These are phyloP conservation scores for Eutypa lata DNA, from an alignment of 2,329 filamentous ascomycete genomes.

Conservation along the genomic window DNA sequence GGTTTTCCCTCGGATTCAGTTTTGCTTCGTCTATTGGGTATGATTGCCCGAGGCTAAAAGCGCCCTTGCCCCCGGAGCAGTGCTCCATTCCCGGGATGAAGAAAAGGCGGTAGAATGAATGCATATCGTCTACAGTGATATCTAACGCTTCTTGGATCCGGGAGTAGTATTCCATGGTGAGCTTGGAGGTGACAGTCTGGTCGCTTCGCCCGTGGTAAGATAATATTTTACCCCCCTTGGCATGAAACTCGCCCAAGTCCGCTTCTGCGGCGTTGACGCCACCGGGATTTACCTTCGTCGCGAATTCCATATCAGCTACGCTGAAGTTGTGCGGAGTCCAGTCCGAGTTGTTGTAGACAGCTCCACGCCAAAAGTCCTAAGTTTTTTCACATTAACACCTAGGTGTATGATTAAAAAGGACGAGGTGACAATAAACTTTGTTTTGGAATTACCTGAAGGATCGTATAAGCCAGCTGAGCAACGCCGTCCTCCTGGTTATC, in stretches of 20 bases:
- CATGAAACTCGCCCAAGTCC: slow-evolving; percentile 10
- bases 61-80: slow-evolving; percentile 9
- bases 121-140: slow-evolving; percentile 5
- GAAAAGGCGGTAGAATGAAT: slow-evolving; percentile 28
- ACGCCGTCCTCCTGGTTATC: slow-evolving; percentile 14
- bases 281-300: slow-evolving; percentile 10
- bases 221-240: slow-evolving; percentile 11
- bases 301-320: slow-evolving; percentile 12
- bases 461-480: slow-evolving; percentile 12
- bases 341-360: slow-evolving; percentile 12
- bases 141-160: slow-evolving; percentile 10
- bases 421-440: too few relatives aligned
- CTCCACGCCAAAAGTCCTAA: slow-evolving; percentile 15
- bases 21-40: slow-evolving; percentile 10
- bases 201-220: slow-evolving; percentile 16
- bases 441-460: slow-evolving; percentile 4
- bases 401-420: too few relatives aligned
- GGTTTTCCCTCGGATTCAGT: slow-evolving; percentile 12
- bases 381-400: too few relatives aligned
- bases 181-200: slow-evolving; percentile 11
- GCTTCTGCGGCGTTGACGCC: slow-evolving; percentile 11
- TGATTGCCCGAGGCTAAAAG: slow-evolving; percentile 11
- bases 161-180: slow-evolving; percentile 8
- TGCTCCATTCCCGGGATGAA: slow-evolving; percentile 16
- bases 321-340: slow-evolving; percentile 13